Base-by-base conservation (phyloP, 1,139 yeast species). In the Hansenula anomala region DNA sequence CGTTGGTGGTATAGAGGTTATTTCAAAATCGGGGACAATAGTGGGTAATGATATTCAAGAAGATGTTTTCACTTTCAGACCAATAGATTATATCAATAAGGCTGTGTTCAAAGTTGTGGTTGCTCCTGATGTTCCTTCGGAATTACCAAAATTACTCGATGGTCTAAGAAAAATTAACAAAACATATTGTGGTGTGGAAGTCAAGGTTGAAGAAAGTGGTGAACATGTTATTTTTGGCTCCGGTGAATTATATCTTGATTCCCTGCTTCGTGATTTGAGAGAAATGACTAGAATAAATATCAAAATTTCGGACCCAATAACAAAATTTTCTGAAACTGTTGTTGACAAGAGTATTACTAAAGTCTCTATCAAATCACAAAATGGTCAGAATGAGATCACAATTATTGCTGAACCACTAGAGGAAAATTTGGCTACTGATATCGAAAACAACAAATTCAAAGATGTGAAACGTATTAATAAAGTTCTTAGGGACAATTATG, bases 181-280 rank as follows among this genome's bases (percentile, higher is more conserved):
- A 47, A 66, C 82, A 1, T 90, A 86, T 54, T 71, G 85, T 13
- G 79, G 90, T 7, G 69, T 80, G 28, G 70, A 71, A 23, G 66
- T 87, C 8, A 78, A 73, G 46, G 90, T 85, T 1, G 96, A 88
- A 57, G 95, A 86, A 49, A 83, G 90, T 41, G 97, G 97, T 2
- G 97, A 90, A 52, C 88, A 84, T 57, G 79, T 81, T 0, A 58
- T 94, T 2, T 56, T 80, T 23, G 96, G 94, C 0, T 78, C 89
- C 4, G 98, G 98, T 5, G 98, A 94, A 56, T 55, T 92, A 15
- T 88, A 86, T 55, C 61, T 94, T 63, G 98, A 94, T 59, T 86
- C 95, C 50, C 66, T 85, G 23, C 59, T 94, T 38, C 87, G 82
- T 59, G 97, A 88, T 54, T 62, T 92, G 34, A 67, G 97, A 45